These are phyloP conservation scores for Salix exigua DNA, from an alignment of 345 rosid species.

Conservation along the genomic window DNA sequence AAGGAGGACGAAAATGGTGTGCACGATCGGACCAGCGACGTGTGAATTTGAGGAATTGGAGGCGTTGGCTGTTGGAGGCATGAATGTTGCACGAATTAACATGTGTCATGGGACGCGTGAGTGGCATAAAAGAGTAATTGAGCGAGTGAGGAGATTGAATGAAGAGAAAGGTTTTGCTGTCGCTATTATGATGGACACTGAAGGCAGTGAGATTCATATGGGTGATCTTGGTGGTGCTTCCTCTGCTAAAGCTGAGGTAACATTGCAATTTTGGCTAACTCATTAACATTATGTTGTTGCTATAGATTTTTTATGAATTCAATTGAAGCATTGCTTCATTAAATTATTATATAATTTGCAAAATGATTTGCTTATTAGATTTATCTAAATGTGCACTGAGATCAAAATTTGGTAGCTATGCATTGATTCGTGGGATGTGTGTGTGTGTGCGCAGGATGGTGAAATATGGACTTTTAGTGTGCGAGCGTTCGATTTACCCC, in stretches of 20 bases:
- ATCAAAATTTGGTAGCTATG: not conserved
- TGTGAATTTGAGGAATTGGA: conserved; percentile 84
- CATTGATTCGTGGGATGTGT: not conserved
- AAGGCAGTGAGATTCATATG: conserved; percentile 99
- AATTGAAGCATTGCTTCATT: not conserved
- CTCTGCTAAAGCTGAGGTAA: conserved; percentile 87
- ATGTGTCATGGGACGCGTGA: conserved; percentile 96
- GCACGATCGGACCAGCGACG: conserved; percentile 93
- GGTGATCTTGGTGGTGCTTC: conserved; percentile 92
- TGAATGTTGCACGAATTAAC: conserved; percentile 93
- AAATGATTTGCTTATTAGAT: not conserved
- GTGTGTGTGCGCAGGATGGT: conserved; percentile 58
- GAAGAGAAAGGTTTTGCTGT: conserved; percentile 97
- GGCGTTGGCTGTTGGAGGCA: conserved; percentile 91
- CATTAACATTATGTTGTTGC: not conserved
- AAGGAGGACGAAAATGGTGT: conserved; percentile 86
- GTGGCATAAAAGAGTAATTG: conserved; percentile 83
- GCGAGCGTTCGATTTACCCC: conserved; percentile 68
- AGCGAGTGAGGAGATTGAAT: conserved; percentile 74
- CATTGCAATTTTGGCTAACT: not conserved
- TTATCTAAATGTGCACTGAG: not conserved
- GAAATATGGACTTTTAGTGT: conserved; percentile 96
- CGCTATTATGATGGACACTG: conserved; percentile 99
- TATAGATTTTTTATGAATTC: not conserved
- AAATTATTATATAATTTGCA: not conserved